Evolutionary conservation across 2,329 filamentous ascomycete genomes (phyloP).

Genomic region (Tolypocladium amazonense): DNA sequence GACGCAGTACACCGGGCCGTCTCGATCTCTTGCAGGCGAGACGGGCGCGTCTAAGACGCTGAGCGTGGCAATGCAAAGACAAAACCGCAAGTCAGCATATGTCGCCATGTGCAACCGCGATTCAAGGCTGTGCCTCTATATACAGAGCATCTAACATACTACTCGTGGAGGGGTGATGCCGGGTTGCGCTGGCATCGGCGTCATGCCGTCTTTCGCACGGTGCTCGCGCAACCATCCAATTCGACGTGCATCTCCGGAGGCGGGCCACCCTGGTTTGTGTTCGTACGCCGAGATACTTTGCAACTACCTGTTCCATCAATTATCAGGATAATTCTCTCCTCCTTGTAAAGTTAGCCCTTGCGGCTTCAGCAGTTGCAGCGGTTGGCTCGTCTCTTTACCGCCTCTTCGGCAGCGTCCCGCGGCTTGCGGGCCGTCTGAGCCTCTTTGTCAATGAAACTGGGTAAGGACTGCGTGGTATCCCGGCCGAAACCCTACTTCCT

Average conservation of each 20-base stretch:
- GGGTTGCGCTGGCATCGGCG: background rate
- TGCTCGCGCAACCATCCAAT: background rate
- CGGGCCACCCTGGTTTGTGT: background rate
- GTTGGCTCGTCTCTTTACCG: background rate
- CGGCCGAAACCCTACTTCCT: background rate
- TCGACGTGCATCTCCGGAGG: background rate
- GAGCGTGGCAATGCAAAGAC: background rate
- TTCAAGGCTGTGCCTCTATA: background rate
- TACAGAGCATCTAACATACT: background rate
- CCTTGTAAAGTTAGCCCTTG: background rate
- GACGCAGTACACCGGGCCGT: background rate
- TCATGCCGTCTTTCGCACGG: background rate
- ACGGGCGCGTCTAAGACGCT: background rate
- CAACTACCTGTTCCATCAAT: background rate
- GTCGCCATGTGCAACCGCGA: background rate
- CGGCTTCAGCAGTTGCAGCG: background rate
- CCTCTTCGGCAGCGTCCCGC: conserved; percentile 2
- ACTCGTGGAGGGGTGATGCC: background rate
- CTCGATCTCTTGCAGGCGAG: background rate
- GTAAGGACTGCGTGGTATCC: background rate
- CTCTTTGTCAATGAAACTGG: background rate
- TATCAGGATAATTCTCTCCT: background rate
- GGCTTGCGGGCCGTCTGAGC: background rate
- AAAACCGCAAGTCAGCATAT: background rate
- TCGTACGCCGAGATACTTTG: background rate